phyloP scores from a whole-genome alignment of 306 rosid genomes.

The Rosa persica region DNA sequence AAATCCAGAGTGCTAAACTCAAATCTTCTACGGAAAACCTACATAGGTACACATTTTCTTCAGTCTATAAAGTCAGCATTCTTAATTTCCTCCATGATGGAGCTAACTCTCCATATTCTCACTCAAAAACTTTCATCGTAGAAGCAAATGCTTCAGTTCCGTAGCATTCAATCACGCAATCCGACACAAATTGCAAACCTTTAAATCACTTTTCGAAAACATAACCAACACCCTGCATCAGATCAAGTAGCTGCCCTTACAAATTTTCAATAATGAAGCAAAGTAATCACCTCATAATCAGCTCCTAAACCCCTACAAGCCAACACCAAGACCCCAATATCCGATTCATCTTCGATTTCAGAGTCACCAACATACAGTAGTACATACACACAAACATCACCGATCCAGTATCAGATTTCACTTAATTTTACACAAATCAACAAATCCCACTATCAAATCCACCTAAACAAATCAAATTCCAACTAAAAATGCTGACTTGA shows the following conservation, averaged over 20 bases:
- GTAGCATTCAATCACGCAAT: not conserved
- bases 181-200: not conserved
- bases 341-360: not conserved
- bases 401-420: not conserved
- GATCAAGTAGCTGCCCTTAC: not conserved
- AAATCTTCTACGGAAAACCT: not conserved
- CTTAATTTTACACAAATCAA: not conserved
- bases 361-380: not conserved
- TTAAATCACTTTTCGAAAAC: not conserved
- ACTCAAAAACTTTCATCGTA: not conserved
- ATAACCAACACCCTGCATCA: not conserved
- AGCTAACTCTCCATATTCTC: not conserved
- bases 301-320: slow-evolving; percentile 14
- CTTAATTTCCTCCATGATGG: not conserved
- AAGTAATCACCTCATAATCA: not conserved
- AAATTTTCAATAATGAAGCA: not conserved
- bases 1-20: not conserved
- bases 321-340: not conserved
- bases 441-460: not conserved
- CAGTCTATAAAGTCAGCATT: not conserved
- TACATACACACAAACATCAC: not conserved
- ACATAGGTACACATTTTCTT: not conserved
- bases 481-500: not conserved
- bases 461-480: not conserved
- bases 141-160: not conserved